Evolutionary conservation across 495 filamentous ascomycete species (phyloP), one percentile per base, ranked within the genome.

Genomic region (Podospora pseudoanserina): DNA sequence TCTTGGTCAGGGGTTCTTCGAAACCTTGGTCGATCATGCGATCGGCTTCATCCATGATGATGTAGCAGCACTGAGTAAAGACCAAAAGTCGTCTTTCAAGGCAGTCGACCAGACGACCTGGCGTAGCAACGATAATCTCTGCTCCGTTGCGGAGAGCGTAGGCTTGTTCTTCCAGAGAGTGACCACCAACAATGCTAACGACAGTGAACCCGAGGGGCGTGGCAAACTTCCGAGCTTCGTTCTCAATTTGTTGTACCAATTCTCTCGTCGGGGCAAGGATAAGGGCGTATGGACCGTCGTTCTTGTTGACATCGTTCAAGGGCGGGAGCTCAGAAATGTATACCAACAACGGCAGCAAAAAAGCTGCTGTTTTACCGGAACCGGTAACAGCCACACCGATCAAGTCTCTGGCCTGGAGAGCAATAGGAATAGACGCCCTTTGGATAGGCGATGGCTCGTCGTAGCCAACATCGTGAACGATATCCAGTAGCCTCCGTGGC

Each of bases 11-110:
- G 2, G 92, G 91, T 73, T 97, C 96, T 78, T 98, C 96, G 77
- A 99, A 98, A 63, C 95, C 95, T 68, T 98, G 87, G 76, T 99
- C 95, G 69, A 99, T 97, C 95, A 99, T 99, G 49, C 95, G 89
- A 81, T 99, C 95, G 61, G 95, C 95, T 87, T 99, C 95, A 79
- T 99, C 95, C 84, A 86, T 87, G 77, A 99, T 97, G 63, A 98
- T 88, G 80, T 99, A 99, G 82, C 94, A 97, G 76, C 96, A 98
- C 78, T 98, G 96, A 16, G 88, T 88, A 32, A 99, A 87, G 6
- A 99, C 95, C 0, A 98, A 82, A 13, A 98, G 87, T 13, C 96
- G 89, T 30, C 96, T 86, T 79, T 99, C 95, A 67, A 99, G 93
- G 77, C 92, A 97, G 80, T 99, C 95, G 30, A 98, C 92, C 0